A percentile compares a stretch with the other conserved stretches of the same genome.
phyloP scores from a whole-genome alignment of 257 asterid genomes.

The Schizonepeta tenuifolia region DNA sequence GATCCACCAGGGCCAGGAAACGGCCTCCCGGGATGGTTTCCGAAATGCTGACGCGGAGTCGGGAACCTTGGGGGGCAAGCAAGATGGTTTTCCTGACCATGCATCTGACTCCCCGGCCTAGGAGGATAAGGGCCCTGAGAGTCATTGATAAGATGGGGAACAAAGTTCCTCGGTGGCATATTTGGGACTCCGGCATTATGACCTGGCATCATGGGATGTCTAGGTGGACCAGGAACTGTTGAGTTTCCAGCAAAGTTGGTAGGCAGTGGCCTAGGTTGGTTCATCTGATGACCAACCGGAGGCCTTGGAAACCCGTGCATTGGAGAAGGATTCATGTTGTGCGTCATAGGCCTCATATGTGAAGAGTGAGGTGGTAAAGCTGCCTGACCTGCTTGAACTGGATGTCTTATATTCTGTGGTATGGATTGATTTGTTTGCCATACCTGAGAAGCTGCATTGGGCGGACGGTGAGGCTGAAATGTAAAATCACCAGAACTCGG shows the following conservation, averaged over 20 bases:
- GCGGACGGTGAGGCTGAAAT: conserved; percentile 76
- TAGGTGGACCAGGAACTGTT: conserved; percentile 44
- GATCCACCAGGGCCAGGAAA: conserved; percentile 48
- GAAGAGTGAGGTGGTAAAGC: conserved; percentile 49
- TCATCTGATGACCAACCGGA: conserved; percentile 44
- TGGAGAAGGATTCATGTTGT: conserved; percentile 46
- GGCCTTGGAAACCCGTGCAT: conserved; percentile 61
- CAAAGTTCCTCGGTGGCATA: conserved; percentile 64
- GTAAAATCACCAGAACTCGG: conserved; percentile 73
- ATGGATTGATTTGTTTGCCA: conserved; percentile 51
- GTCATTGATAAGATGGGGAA: conserved; percentile 45
- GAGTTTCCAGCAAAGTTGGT: conserved; percentile 48
- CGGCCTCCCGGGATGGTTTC: conserved; percentile 50
- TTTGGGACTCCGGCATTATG: conserved; percentile 41
- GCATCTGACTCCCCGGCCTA: conserved; percentile 55
- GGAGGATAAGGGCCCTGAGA: conserved; percentile 54
- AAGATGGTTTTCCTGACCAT: conserved; percentile 55
- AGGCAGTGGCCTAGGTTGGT: conserved; percentile 53
- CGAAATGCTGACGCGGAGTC: conserved; percentile 53
- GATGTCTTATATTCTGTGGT: conserved; percentile 43
- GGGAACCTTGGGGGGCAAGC: conserved; percentile 50
- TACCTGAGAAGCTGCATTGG: conserved; percentile 47
- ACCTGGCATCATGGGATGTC: conserved; percentile 50
- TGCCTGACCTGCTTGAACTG: conserved; percentile 49
- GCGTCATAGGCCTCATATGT: conserved; percentile 48